These are phyloP conservation scores for Backusella westeae DNA, from an alignment of 192 early-diverging fungal genomes.

Conservation along the genomic window DNA sequence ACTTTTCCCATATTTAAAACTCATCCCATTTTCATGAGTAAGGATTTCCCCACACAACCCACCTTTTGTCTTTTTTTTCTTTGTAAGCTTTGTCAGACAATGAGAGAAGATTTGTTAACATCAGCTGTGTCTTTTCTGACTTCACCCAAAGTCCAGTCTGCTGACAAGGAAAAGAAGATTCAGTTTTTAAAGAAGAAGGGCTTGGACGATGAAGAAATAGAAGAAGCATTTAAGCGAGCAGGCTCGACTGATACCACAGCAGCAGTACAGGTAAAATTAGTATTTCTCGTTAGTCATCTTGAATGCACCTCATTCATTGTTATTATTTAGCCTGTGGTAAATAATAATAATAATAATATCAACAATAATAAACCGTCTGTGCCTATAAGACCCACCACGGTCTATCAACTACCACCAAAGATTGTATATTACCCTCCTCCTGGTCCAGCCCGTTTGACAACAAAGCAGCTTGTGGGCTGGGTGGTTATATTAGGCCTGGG, in stretches of 20 bases:
- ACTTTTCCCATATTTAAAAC: neutral
- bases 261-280: neutral
- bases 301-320: neutral
- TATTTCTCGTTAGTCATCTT: neutral
- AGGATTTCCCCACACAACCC: neutral
- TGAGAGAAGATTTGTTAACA: conserved; percentile 49
- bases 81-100: conserved; percentile 2
- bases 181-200: conserved; percentile 80
- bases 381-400: neutral
- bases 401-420: conserved; percentile 11
- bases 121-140: conserved; percentile 67
- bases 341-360: neutral
- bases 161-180: conserved; percentile 67
- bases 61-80: neutral
- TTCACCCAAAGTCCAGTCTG: conserved; percentile 68
- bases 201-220: conserved; percentile 65
- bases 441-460: conserved; percentile 6
- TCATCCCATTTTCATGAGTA: neutral
- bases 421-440: conserved; percentile 23
- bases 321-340: neutral
- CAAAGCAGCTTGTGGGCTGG: conserved; percentile 13
- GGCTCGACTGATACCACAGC: neutral
- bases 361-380: neutral
- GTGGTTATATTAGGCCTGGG: conserved; percentile 23
- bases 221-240: conserved; percentile 49